Evolutionary conservation across 2,329 filamentous ascomycete genomes (phyloP), one percentile per base, ranked within the genome.

Genomic region (Pseudocercospora musae): DNA sequence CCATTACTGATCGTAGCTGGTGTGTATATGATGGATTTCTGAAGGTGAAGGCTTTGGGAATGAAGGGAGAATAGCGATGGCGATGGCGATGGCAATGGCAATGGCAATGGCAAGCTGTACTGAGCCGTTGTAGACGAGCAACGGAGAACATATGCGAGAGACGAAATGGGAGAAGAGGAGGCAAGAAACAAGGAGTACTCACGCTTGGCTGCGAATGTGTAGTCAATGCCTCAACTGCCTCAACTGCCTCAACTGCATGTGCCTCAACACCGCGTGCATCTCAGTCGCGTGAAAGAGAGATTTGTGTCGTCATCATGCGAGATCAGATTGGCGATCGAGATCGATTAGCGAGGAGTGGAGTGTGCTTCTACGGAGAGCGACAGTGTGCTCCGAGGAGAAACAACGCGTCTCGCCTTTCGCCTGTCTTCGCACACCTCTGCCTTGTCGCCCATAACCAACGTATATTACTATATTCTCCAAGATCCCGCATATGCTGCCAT

Each of bases 1-100:
- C 57, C 69, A 72, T 72, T 29, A 52, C 29, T 18, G 13, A 40
- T 7, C 4, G 29, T 15, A 15, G n/a, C 0, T 23, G 52, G 10
- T 20, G 10, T 15, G 52, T 23, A 40, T 27, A 21, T 10, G 13
- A 37, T 37, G 13, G 20, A 27, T 27, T 25, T 13, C 23, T 23
- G 1, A 29, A 1, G 13, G 18, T 33, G 5, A 9, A 18, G 27
- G 9, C 9, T 29, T 27, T 27, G 18, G 1, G 8, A 5, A 40
- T 54, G 29, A 20, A 13, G 21, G 52, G 18, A 21, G 29, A 31
- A 54, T 40, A 18, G 29, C 27, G n/a, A n/a, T n/a, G n/a, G n/a
- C n/a, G n/a, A n/a, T n/a, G n/a, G n/a, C n/a, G n/a, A n/a, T n/a
- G n/a, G n/a, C n/a, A n/a, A n/a, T n/a, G n/a, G n/a, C n/a, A n/a